Percentiles rank a stretch among this genome's conserved stretches.
These are phyloP conservation scores for Phoma sp. DNA, from an alignment of 2,329 filamentous ascomycete genomes.

Conservation along the genomic window DNA sequence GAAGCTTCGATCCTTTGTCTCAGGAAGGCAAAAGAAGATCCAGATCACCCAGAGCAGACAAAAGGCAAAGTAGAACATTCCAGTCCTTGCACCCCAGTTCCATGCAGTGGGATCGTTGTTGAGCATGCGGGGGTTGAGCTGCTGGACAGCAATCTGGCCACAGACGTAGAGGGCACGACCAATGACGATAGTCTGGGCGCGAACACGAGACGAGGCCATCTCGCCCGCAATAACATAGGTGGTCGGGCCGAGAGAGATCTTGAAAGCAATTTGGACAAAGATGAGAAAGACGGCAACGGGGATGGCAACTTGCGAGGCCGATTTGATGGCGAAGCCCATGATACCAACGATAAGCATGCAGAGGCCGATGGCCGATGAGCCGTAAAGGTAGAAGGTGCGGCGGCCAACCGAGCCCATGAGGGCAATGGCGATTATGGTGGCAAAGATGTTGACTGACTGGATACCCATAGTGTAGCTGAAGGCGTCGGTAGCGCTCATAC, in stretches of 20 bases:
- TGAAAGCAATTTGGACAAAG: conserved; percentile 27
- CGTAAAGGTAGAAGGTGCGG: conserved; percentile 74
- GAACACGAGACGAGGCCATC: conserved; percentile 77
- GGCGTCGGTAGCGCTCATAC: conserved; percentile 50
- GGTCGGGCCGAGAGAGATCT: conserved; percentile 76
- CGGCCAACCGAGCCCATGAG: conserved; percentile 79
- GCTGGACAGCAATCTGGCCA: conserved; percentile 69
- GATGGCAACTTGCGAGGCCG: conserved; percentile 18
- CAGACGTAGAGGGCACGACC: conserved; percentile 71
- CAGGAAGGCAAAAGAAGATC: conserved; percentile 77
- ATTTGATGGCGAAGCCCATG: conserved; percentile 18
- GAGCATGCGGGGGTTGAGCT: conserved; percentile 68
- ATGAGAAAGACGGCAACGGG: conserved; percentile 47
- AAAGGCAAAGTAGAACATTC: conserved; percentile 84
- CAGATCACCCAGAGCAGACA: conserved; percentile 79
- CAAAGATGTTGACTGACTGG: conserved; percentile 69
- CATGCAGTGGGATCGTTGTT: conserved; percentile 61
- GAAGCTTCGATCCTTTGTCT: conserved; percentile 77
- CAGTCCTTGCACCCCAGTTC: conserved; percentile 75
- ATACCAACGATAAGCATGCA: conserved; percentile 58
- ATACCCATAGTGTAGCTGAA: conserved; percentile 55
- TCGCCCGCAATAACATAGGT: conserved; percentile 86
- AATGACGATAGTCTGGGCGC: conserved; percentile 86
- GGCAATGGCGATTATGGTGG: conserved; percentile 77
- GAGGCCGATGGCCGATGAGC: conserved; percentile 64